Evolutionary conservation across 1,284 basidiomycete species (phyloP), one percentile per base, ranked within the genome.

Genomic region (Laetiporus sulphureus): DNA sequence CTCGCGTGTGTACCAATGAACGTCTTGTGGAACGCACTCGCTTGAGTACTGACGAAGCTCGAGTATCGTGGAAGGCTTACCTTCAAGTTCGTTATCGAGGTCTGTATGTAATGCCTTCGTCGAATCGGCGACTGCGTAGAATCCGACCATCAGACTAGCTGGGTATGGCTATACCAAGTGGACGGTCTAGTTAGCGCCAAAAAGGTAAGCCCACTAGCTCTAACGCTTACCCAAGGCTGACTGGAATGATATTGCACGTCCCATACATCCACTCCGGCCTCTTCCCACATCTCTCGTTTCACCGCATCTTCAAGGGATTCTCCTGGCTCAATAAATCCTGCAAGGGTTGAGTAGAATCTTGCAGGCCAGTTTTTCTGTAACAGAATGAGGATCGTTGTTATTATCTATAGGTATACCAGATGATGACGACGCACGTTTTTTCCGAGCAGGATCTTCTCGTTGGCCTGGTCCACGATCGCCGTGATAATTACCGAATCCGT

Each of bases 271-370:
- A 98, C 75, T 3, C 95, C 95, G 0, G 91, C 87, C 64, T 98
- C 95, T 63, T 98, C 95, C 77, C 91, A 86, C 54, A 96, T 86
- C 63, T 98, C 95, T 21, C 95, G 75, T 46, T 79, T 74, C 12
- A 98, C 93, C 0, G 93, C 87, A 53, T 98, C 94, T 63, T 99
- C 95, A 50, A 98, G 86, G 0, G 86, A 81, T 63, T 96, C 93
- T 13, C 87, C 92, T 2, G 91, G 89, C 61, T 96, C 92, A 41
- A 91, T 79, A 57, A 95, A 95, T 1, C 92, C 92, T 1, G 91
- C 91, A 18, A 95, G 65, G 38, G 89, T 89, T 3, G 90, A 93
- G 64, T 91, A 95, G 63, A 88, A 85, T 32, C 69, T 77, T 0
- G 64, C 65, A 1, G 81, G 81, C 59, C 79, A 87, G 50, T 72